These are phyloP conservation scores for Claviceps maximensis DNA, from an alignment of 2,329 filamentous ascomycete genomes.

Conservation along the genomic window DNA sequence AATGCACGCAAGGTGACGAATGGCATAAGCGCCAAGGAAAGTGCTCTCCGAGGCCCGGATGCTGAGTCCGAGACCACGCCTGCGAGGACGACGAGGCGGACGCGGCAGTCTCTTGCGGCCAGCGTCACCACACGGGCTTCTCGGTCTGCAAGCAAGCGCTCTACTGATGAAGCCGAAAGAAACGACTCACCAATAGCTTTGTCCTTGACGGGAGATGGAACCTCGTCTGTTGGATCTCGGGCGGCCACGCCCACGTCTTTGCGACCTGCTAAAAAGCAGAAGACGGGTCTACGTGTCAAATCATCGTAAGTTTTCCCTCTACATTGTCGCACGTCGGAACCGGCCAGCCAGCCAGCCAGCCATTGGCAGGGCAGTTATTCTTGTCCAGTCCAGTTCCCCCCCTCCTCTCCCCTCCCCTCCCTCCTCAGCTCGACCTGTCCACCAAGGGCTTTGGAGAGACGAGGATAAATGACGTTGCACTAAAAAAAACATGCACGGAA, in stretches of 20 bases:
- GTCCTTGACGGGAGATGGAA: slow-evolving; percentile 33
- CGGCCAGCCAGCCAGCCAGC: neutral
- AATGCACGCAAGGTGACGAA: slow-evolving; percentile 28
- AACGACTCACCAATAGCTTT: slow-evolving; percentile 38
- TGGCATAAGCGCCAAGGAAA: slow-evolving; percentile 21
- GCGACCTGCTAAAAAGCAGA: slow-evolving; percentile 45
- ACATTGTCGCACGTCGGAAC: neutral
- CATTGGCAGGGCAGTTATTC: neutral
- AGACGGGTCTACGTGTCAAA: slow-evolving; percentile 52
- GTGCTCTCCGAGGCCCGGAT: slow-evolving; percentile 22
- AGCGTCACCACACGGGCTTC: slow-evolving; percentile 29
- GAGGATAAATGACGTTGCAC: neutral
- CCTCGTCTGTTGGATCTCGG: slow-evolving; percentile 39
- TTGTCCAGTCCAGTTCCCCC: neutral
- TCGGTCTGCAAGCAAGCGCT: slow-evolving; percentile 38
- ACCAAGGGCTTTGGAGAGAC: neutral
- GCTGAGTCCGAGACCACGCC: slow-evolving; percentile 19
- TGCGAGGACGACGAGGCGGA: slow-evolving; percentile 19
- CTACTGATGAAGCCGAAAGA: slow-evolving; percentile 41
- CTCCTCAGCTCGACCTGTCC: neutral
- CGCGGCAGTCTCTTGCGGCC: slow-evolving; percentile 22
- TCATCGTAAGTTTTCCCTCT: slow-evolving; percentile 44
- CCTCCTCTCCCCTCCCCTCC: neutral
- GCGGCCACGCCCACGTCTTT: slow-evolving; percentile 45
- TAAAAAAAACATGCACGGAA: neutral